These are phyloP conservation scores for Pseudozyma pruni DNA, from an alignment of 1,284 basidiomycete species.

Conservation along the genomic window DNA sequence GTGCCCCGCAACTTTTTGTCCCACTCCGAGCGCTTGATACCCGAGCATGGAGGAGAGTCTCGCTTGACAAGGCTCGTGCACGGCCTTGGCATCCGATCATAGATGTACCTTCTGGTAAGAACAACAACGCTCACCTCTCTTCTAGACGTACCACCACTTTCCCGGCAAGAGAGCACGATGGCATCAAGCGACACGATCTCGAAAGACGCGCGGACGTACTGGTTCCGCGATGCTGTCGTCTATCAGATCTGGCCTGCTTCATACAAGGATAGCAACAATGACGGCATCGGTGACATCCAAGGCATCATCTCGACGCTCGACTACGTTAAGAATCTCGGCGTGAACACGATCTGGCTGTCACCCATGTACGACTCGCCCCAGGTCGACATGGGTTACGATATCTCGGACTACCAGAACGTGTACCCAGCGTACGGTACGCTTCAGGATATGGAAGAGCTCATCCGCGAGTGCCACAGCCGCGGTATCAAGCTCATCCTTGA, in stretches of 20 bases:
- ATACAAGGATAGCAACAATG: slow-evolving; percentile 79
- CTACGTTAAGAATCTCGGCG: slow-evolving; percentile 77
- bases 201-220: slow-evolving; percentile 20
- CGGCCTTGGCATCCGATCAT: too few species aligned
- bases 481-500: slow-evolving; percentile 83
- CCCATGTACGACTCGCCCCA: slow-evolving; percentile 79
- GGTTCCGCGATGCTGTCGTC: slow-evolving; percentile 42
- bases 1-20: neutral
- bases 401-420: slow-evolving; percentile 76
- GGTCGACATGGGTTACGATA: slow-evolving; percentile 75
- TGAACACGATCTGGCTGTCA: slow-evolving; percentile 78
- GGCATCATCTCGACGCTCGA: slow-evolving; percentile 77
- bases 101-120: too few species aligned
- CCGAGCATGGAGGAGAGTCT: too few species aligned
- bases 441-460: slow-evolving; percentile 76
- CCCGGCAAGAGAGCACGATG: neutral
- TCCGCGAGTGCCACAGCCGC: slow-evolving; percentile 74
- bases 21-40: too few species aligned
- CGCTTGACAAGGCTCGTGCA: too few species aligned
- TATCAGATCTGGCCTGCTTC: slow-evolving; percentile 77
- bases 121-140: too few species aligned
- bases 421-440: slow-evolving; percentile 79
- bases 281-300: slow-evolving; percentile 79
- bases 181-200: neutral
- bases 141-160: too few species aligned